Evolutionary conservation across 495 filamentous ascomycete species (phyloP).

Genomic region (Penicillium mononematosum): DNA sequence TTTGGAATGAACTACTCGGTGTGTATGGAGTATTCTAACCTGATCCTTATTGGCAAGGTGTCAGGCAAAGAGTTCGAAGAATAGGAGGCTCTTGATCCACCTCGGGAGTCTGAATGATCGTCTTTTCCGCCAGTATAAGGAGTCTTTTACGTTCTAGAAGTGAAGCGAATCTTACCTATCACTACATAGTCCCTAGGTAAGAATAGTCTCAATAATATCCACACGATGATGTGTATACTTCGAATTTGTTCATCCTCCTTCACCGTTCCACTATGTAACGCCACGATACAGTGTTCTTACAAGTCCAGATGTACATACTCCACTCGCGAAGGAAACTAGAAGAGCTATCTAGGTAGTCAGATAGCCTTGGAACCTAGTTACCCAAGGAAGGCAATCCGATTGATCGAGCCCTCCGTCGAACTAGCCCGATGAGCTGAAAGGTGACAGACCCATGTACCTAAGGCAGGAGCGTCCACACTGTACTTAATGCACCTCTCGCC

Average conservation of each 20-base stretch:
- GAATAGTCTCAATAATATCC: background rate
- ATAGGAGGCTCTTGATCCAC: background rate
- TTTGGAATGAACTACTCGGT: background rate
- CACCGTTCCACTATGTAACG: background rate
- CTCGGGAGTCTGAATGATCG: background rate
- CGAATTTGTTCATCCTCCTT: background rate
- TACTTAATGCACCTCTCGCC: constrained; percentile 1
- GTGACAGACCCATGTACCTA: background rate
- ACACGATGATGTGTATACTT: too few species aligned
- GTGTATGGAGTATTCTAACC: background rate
- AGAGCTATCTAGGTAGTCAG: background rate
- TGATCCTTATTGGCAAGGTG: background rate
- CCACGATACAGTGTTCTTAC: background rate
- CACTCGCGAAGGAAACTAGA: background rate
- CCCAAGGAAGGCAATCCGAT: background rate
- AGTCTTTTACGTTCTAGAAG: background rate
- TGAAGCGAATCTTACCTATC: background rate
- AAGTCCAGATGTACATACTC: background rate
- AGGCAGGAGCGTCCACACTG: background rate
- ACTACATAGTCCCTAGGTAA: background rate
- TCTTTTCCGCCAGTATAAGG: background rate
- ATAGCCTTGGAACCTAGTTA: background rate
- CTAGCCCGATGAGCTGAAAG: background rate
- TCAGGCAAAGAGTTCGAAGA: background rate
- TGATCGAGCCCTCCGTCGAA: background rate